Evolutionary conservation across 2,329 filamentous ascomycete species (phyloP).

Genomic region (Xylariaceae sp.): DNA sequence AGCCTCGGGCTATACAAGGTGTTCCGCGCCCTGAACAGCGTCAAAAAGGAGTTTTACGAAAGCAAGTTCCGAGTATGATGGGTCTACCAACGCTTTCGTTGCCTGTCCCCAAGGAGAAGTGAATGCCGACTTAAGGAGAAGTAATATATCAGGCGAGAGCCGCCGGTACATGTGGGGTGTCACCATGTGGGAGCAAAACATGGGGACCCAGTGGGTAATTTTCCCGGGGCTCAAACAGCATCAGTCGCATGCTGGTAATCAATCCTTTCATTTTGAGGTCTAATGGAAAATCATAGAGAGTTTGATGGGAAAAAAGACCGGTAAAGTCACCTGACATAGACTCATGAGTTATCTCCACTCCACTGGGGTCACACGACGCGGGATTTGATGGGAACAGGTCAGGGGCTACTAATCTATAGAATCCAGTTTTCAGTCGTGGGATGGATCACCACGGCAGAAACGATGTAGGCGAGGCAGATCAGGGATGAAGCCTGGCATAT

Average conservation of each 20-base stretch:
- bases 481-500: not conserved
- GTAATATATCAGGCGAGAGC: not conserved
- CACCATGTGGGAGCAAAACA: not conserved
- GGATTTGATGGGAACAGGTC: not conserved
- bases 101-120: constrained; percentile 20
- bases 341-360: not conserved
- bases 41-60: constrained; percentile 46
- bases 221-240: not conserved
- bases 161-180: not conserved
- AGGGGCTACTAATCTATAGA: not conserved
- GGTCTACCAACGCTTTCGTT: constrained; percentile 26
- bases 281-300: constrained; percentile 3
- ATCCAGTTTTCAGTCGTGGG: not conserved
- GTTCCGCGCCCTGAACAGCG: constrained; percentile 61
- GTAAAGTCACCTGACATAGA: not conserved
- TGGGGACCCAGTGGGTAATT: not conserved
- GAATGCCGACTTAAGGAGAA: not conserved
- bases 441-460: not conserved
- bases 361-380: not conserved
- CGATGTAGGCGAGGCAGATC: no score
- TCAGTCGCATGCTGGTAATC: constrained; percentile 3
- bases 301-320: not conserved
- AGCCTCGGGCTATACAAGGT: constrained; percentile 83
- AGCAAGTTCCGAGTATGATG: constrained; percentile 47
- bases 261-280: not conserved